Evolutionary conservation across 2,329 filamentous ascomycete species (phyloP).

Genomic region (Stagonosporopsis cucurbitacearum): DNA sequence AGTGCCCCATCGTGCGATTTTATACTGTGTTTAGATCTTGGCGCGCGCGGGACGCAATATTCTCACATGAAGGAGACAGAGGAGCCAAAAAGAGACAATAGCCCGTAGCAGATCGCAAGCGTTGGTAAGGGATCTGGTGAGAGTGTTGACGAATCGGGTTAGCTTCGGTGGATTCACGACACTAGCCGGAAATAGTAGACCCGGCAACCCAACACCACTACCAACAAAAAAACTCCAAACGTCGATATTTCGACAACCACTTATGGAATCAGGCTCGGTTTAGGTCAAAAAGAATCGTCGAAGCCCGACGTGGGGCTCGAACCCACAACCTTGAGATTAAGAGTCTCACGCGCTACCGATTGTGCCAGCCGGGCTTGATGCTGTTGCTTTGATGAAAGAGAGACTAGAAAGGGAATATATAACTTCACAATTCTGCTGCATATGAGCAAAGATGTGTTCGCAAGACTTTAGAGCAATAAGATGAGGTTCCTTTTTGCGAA

Average conservation of each 20-base stretch:
- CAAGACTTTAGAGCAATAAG: too few species aligned
- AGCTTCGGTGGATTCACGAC: too few species aligned
- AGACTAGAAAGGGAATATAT: neutral
- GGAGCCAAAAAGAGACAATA: too few species aligned
- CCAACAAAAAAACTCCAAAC: neutral
- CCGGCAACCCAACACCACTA: neutral
- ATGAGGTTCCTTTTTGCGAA: too few species aligned
- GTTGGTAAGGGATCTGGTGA: too few species aligned
- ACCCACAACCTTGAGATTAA: constrained; percentile 7
- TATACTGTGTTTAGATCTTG: too few species aligned
- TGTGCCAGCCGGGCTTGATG: constrained; percentile 11
- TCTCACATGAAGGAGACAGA: too few species aligned
- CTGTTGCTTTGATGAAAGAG: neutral
- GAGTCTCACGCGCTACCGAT: constrained; percentile 6
- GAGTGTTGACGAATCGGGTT: too few species aligned
- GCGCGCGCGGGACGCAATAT: too few species aligned
- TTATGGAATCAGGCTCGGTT: neutral
- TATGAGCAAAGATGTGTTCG: too few species aligned
- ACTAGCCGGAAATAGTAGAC: neutral
- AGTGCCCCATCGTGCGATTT: too few species aligned
- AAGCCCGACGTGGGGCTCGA: constrained; percentile 10
- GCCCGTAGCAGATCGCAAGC: too few species aligned
- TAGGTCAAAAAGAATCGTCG: neutral
- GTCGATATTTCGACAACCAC: neutral
- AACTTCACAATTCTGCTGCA: neutral